A percentile compares a stretch with the other conserved stretches of the same genome.
Conservation (phyloP, 768 basidiomycete species). For the Boletus coccyginus region DNA sequence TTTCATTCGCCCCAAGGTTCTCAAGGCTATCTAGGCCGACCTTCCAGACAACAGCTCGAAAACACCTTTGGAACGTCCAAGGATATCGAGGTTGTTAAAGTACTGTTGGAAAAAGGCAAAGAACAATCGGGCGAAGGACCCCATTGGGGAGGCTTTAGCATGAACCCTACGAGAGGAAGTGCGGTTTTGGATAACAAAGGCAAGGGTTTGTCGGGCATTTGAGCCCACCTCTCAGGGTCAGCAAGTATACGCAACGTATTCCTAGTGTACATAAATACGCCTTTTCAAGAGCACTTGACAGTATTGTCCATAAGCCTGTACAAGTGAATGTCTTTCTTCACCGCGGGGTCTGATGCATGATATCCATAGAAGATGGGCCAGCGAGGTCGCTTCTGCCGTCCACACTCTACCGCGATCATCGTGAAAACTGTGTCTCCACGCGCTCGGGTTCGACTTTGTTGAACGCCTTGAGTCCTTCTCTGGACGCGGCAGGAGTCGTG, state of each 20-base stretch:
- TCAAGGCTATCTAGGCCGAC: constrained; percentile 70
- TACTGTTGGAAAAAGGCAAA: constrained; percentile 62
- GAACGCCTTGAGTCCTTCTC: not conserved
- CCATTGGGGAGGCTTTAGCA: constrained; percentile 12
- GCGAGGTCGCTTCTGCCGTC: not conserved
- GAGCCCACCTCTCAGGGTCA: constrained; percentile 7
- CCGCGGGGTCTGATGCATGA: not conserved
- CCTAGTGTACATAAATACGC: constrained; percentile 8
- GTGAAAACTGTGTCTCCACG: not conserved
- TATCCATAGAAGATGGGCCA: not conserved
- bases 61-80: constrained; percentile 63
- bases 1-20: constrained; percentile 70
- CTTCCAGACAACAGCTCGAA: constrained; percentile 85
- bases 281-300: not conserved
- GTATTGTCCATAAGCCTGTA: not conserved
- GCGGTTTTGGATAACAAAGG: constrained; percentile 38
- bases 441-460: not conserved
- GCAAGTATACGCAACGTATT: constrained; percentile 12
- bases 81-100: constrained; percentile 58
- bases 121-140: constrained; percentile 53
- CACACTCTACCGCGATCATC: not conserved
- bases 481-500: not conserved
- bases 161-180: constrained; percentile 34
- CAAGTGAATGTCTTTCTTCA: not conserved
- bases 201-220: constrained; percentile 37